phyloP scores from a whole-genome alignment of 1,284 basidiomycete genomes.

The Athelia psychrophila region DNA sequence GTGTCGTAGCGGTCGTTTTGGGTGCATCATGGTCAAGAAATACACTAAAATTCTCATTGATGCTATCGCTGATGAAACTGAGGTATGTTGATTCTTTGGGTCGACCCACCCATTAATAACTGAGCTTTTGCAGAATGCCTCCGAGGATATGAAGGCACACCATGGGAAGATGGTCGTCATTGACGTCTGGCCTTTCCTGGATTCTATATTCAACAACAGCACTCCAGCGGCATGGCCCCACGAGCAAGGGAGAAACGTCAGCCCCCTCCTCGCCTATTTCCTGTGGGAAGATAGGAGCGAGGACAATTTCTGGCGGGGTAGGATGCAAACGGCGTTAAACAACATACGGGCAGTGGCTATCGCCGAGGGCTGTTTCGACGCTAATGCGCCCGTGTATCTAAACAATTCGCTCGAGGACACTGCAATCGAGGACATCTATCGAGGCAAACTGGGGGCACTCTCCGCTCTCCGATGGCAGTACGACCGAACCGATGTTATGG shows the following conservation, averaged over 20 bases:
- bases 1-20: constrained; percentile 16
- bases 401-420: background rate
- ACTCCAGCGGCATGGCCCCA: constrained; percentile 23
- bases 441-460: background rate
- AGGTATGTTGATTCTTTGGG: constrained; percentile 2
- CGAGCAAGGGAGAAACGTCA: constrained; percentile 12
- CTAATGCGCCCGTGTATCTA: background rate
- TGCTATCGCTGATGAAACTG: constrained; percentile 10
- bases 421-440: background rate
- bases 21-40: constrained; percentile 17
- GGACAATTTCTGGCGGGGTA: constrained; percentile 20
- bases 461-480: background rate
- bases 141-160: constrained; percentile 7
- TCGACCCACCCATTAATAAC: background rate
- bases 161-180: constrained; percentile 14
- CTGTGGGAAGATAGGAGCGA: constrained; percentile 18
- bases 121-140: constrained; percentile 7
- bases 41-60: constrained; percentile 14
- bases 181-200: constrained; percentile 22
- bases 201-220: constrained; percentile 20
- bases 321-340: constrained; percentile 13
- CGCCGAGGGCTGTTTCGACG: background rate
- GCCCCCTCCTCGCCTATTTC: constrained; percentile 21
- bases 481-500: background rate
- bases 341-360: constrained; percentile 3